These are phyloP conservation scores for Trypanosoma caninum DNA, from an alignment of 208 protist genomes.

Conservation along the genomic window DNA sequence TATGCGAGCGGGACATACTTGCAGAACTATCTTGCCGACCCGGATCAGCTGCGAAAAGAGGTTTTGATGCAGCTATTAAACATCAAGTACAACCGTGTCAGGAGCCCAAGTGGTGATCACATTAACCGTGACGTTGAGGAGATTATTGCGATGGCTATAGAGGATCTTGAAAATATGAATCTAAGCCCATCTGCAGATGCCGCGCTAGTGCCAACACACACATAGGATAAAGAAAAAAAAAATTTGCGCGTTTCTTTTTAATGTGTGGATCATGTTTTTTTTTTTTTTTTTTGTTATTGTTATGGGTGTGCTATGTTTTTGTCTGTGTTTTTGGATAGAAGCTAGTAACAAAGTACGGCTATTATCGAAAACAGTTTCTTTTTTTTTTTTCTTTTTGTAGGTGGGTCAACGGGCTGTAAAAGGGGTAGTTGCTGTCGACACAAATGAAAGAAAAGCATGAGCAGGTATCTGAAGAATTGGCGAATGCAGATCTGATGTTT, in stretches of 20 bases:
- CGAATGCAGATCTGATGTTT: neutral
- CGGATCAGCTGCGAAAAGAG: constrained; percentile 76
- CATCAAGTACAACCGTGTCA: constrained; percentile 73
- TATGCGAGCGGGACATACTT: constrained; percentile 75
- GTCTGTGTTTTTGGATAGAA: too few species aligned
- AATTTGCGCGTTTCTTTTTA: constrained; percentile 3
- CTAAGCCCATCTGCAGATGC: constrained; percentile 42
- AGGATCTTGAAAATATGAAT: constrained; percentile 75
- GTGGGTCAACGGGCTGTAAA: neutral
- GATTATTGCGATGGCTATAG: constrained; percentile 78
- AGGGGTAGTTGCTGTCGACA: neutral
- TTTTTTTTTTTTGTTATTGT: neutral
- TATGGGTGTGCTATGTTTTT: neutral
- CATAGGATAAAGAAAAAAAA: constrained; percentile 24
- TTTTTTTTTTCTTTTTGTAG: constrained; percentile 16
- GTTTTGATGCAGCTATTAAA: constrained; percentile 79
- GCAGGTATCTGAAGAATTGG: too few species aligned
- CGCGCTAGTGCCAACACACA: constrained; percentile 67
- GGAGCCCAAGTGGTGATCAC: constrained; percentile 54
- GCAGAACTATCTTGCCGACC: constrained; percentile 79
- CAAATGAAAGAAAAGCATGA: constrained; percentile 1
- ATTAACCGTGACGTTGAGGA: constrained; percentile 82
- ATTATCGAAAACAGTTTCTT: too few species aligned
- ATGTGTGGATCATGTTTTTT: neutral
- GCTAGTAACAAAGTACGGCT: too few species aligned